Percentiles rank a stretch among this genome's conserved stretches.
Conservation (phyloP, 352 stramenopile species). For the Globisporangium mamillatum region DNA sequence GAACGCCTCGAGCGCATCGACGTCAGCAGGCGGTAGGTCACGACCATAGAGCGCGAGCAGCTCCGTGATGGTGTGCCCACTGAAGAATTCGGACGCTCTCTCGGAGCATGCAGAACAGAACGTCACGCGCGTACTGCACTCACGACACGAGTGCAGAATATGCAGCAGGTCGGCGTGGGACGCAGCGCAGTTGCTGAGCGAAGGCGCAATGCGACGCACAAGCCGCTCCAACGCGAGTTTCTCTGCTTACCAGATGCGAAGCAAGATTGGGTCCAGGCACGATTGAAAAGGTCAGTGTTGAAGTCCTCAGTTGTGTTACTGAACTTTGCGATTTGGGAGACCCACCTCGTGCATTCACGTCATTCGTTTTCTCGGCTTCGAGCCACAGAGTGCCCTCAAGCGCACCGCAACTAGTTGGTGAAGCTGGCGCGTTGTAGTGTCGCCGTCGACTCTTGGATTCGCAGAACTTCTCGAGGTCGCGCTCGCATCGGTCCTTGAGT, state of each 20-base stretch:
- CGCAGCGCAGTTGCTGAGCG: constrained; percentile 50
- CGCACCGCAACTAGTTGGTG: constrained; percentile 6
- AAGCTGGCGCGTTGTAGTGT: constrained; percentile 1
- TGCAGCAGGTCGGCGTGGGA: constrained; percentile 62
- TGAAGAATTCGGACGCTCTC: constrained; percentile 64
- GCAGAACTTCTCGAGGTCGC: constrained; percentile 39
- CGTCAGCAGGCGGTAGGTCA: constrained; percentile 52
- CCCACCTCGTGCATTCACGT: constrained; percentile 34
- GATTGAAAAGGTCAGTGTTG: not conserved
- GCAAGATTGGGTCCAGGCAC: not conserved
- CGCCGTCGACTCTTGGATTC: constrained; percentile 33
- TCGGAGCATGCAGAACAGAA: constrained; percentile 51
- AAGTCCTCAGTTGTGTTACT: not conserved
- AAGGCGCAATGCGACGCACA: constrained; percentile 58
- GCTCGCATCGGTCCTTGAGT: constrained; percentile 53
- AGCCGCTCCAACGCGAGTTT: constrained; percentile 53
- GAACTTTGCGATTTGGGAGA: not conserved
- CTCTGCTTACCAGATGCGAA: constrained; percentile 24
- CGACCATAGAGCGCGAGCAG: constrained; percentile 52
- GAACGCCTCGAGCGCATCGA: constrained; percentile 42
- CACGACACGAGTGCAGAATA: constrained; percentile 43
- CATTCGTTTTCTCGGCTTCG: constrained; percentile 37
- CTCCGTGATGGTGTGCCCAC: constrained; percentile 45
- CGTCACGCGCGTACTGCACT: constrained; percentile 49
- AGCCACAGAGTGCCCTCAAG: constrained; percentile 21